These are phyloP conservation scores for Mortierella sp. DNA, from an alignment of 371 early-diverging fungal species.

Conservation along the genomic window DNA sequence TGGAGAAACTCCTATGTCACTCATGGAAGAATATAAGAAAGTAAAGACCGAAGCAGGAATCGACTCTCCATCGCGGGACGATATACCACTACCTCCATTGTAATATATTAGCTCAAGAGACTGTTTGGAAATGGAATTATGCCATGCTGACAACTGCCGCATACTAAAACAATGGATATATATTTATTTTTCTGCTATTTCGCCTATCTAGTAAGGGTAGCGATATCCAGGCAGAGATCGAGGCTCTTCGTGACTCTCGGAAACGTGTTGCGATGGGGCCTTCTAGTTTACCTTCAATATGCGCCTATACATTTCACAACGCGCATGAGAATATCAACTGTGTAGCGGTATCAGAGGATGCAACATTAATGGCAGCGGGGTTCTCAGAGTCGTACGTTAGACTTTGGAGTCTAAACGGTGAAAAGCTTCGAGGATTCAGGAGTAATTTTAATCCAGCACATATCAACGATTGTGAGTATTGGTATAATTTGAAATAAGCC, in stretches of 20 bases:
- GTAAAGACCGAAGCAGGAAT: conserved; percentile 60
- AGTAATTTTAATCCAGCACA: conserved; percentile 68
- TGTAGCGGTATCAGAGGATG: conserved; percentile 80
- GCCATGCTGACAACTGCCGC: neutral
- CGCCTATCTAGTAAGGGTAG: conserved; percentile 65
- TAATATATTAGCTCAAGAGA: conserved; percentile 36
- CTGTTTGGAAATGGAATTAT: neutral
- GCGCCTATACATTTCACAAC: conserved; percentile 98
- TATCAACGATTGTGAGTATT: conserved; percentile 65
- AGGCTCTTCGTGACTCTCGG: conserved; percentile 85
- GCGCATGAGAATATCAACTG: conserved; percentile 89
- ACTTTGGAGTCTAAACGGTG: conserved; percentile 86
- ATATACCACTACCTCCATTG: conserved; percentile 81
- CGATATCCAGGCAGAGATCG: conserved; percentile 82
- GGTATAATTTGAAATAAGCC: neutral
- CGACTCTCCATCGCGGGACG: conserved; percentile 67
- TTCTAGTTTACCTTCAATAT: conserved; percentile 91
- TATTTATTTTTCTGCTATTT: neutral
- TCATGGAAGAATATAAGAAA: conserved; percentile 61
- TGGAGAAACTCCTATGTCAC: conserved; percentile 34
- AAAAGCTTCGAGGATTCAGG: conserved; percentile 71
- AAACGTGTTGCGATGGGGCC: conserved; percentile 83
- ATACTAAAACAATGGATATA: neutral
- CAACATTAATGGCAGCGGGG: conserved; percentile 86
- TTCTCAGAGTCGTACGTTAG: conserved; percentile 92